Base-by-base conservation (phyloP, 2,329 filamentous ascomycete genomes). In the Leptographium procerum region DNA sequence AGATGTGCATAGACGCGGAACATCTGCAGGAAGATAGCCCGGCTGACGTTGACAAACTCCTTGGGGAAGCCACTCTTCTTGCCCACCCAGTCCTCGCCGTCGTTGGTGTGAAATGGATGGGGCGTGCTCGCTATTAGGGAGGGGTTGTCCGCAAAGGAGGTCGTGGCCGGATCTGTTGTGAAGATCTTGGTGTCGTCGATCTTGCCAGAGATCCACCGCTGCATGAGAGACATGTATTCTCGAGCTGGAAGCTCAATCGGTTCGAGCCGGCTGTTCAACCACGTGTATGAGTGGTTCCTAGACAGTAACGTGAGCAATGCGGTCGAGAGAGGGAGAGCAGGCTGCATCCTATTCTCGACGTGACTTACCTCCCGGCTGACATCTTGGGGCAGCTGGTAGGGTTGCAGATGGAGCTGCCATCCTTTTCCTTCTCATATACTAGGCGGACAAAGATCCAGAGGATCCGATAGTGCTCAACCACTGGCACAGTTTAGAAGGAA, bases 1-100 rank as follows among this genome's bases (percentile, higher is more conserved):
- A 99, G 84, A 73, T 99, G 94, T 53, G 94, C 87, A 69, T 99
- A 99, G 65, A 96, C 92, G 60, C 94, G 88, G 79, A 99, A 97
- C 87, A 99, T 97, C 74, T 96, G 94, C 66, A 91, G 88, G 77
- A 96, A 92, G 67, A 96, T 94, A 64, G 87, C 87, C 77, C 95
- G 91, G 77, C 92, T 94, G 65, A 96, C 91, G 61, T 87, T 84
- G 66, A 92, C 80, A 71, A 96, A 97, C 64, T 89, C 88, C 63
- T 88, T 84, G 2, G 94, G 94, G 72, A 99, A 99, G 4, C 92
- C 92, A 61, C 89, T 94, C 52, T 88, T 83, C 75, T 95, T 95
- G 67, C 94, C 94, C 59, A 96, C 80, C 89, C 91, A 97, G 61
- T 86, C 83, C 56, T 80, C 75, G 13, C 10, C 10, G 28, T 19